Base-by-base conservation (phyloP, 768 basidiomycete genomes). In the Gautieria morchelliformis region DNA sequence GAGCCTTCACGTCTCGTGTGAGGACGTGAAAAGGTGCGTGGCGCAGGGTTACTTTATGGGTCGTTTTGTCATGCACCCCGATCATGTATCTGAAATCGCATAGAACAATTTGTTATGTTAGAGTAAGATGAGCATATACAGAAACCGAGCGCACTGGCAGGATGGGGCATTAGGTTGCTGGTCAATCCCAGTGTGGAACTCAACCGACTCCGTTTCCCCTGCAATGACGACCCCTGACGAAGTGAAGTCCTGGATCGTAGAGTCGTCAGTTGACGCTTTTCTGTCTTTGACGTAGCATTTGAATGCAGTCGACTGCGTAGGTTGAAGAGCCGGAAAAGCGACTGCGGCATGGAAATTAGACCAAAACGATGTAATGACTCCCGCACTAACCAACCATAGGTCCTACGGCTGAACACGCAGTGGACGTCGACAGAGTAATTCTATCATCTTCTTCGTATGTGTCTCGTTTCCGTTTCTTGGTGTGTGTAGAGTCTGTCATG, bases 171-270 rank as follows among this genome's bases (percentile, higher is more conserved):
- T 77, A 5, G 72, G 67, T 63, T 74, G 67, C 52, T 67, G 75
- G 63, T 83, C 80, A 24, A 79, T 24, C 8, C 56, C 76, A 27
- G 81, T 79, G 62, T 82, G 81, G 71, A 87, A 92, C 66, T 96
- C 92, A 48, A 96, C 81, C 19, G 80, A 75, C 30, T 83, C 76
- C n/a, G 89, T 88, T 72, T 95, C 93, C 5, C 87, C 94, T 0
- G 83, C 89, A 22, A 95, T 74, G 14, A 89, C 63, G 10, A 78
- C 63, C 11, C 59, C 47, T 52, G 64, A 50, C 19, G 65, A 63
- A 14, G 65, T 67, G 49, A 77, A 77, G 1, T 66, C 71, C 49
- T 59, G 62, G n/a, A 63, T 64, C 7, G 35, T 67, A 56, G 4
- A 49, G 52, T 22, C 65, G 63, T 6, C 62, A 67, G 37, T 70